Conservation (phyloP, 2,329 filamentous ascomycete species). For the Exserohilum rostratum region DNA sequence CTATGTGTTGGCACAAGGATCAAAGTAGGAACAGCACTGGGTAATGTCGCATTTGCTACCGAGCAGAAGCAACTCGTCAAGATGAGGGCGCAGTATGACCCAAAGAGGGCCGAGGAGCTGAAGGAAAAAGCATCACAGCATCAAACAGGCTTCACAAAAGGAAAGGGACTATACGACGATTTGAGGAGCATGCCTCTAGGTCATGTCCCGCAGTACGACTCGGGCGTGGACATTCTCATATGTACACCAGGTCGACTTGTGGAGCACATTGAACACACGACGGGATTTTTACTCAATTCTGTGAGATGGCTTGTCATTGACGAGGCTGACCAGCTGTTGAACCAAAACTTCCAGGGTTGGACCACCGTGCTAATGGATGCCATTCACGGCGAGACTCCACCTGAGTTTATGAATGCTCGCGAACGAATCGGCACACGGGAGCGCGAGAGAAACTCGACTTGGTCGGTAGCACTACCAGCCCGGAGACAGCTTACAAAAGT, state of each 20-base stretch:
- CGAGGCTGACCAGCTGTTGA: conserved; percentile 89
- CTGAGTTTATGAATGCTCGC: conserved; percentile 57
- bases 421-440: conserved; percentile 58
- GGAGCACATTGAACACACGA: conserved; percentile 84
- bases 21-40: conserved; percentile 81
- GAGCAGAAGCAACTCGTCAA: conserved; percentile 69
- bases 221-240: conserved; percentile 84
- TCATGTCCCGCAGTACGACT: conserved; percentile 69
- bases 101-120: conserved; percentile 60
- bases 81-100: conserved; percentile 66
- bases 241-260: conserved; percentile 91
- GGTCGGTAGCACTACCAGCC: conserved; percentile 40
- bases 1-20: conserved; percentile 76
- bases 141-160: conserved; percentile 42
- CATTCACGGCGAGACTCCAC: conserved; percentile 58
- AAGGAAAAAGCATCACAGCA: conserved; percentile 49
- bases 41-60: conserved; percentile 73
- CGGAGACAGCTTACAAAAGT: conserved; percentile 71
- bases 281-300: conserved; percentile 77
- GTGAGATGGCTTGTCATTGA: conserved; percentile 91
- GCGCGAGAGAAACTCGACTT: conserved; percentile 41
- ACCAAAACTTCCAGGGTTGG: conserved; percentile 94
- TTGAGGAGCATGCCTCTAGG: conserved; percentile 57
- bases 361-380: conserved; percentile 70
- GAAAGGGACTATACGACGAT: conserved; percentile 48